These are phyloP conservation scores for Malassezia japonica DNA, from an alignment of 1,284 basidiomycete species.

Conservation along the genomic window DNA sequence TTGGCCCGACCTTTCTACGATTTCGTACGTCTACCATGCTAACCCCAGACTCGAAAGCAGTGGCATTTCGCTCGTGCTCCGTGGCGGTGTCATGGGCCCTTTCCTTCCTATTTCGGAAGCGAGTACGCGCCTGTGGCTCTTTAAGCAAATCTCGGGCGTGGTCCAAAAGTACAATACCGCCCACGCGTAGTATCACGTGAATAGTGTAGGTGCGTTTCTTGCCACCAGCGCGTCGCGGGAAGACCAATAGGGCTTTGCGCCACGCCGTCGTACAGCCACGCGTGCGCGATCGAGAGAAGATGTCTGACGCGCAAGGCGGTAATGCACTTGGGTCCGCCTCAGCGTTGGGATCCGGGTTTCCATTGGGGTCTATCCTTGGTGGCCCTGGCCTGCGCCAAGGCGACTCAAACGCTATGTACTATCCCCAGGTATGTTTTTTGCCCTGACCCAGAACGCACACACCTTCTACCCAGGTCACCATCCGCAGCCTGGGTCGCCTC, in stretches of 20 bases:
- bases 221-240: not conserved
- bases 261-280: not conserved
- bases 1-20: slow-evolving; percentile 73
- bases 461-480: slow-evolving; percentile 9
- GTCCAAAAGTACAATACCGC: slow-evolving; percentile 22
- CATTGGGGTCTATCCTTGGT: slow-evolving; percentile 12
- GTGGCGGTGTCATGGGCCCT: slow-evolving; percentile 54
- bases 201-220: not conserved
- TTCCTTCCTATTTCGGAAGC: slow-evolving; percentile 55
- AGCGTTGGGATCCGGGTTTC: slow-evolving; percentile 9
- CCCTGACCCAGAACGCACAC: slow-evolving; percentile 5
- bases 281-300: not conserved
- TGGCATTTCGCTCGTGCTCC: slow-evolving; percentile 56
- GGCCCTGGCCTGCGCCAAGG: slow-evolving; percentile 2
- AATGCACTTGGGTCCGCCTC: slow-evolving; percentile 9
- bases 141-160: slow-evolving; percentile 52
- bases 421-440: slow-evolving; percentile 11
- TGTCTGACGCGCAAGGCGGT: slow-evolving; percentile 11
- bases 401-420: slow-evolving; percentile 17
- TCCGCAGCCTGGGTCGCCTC: slow-evolving; percentile 1
- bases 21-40: slow-evolving; percentile 52
- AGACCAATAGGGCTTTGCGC: not conserved
- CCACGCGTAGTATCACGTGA: slow-evolving; percentile 8
- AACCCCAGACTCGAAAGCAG: slow-evolving; percentile 25
- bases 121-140: slow-evolving; percentile 55